Percentiles rank a stretch among this genome's conserved stretches.
Conservation (phyloP, 1,284 basidiomycete species). For the Sparassis latifolia region DNA sequence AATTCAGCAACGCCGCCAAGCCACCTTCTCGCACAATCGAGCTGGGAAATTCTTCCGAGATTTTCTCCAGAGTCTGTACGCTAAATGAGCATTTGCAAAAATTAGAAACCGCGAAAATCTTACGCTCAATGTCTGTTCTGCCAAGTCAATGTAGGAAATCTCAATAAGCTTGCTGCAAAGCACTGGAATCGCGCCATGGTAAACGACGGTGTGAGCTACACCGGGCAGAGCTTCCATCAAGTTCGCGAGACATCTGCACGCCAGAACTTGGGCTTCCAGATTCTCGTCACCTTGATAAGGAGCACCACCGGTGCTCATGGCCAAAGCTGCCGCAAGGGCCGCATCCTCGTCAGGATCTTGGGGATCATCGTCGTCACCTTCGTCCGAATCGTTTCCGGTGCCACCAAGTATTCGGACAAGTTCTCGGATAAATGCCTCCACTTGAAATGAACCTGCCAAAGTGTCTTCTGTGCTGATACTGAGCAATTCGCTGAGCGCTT, state of each 20-base stretch:
- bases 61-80: conserved; percentile 88
- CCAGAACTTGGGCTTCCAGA: conserved; percentile 86
- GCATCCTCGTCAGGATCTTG: conserved; percentile 75
- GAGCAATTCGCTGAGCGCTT: conserved; percentile 92
- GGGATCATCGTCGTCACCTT: conserved; percentile 55
- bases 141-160: conserved; percentile 94
- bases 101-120: conserved; percentile 31
- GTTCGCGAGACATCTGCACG: conserved; percentile 92
- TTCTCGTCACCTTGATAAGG: conserved; percentile 75
- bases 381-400: conserved; percentile 63
- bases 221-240: conserved; percentile 95
- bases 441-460: conserved; percentile 89
- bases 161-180: conserved; percentile 93
- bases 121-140: conserved; percentile 93
- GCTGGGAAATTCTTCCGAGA: conserved; percentile 92
- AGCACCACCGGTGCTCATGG: conserved; percentile 59
- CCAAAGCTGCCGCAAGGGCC: conserved; percentile 77
- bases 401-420: conserved; percentile 91
- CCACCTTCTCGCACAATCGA: conserved; percentile 93
- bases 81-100: conserved; percentile 15
- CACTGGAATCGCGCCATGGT: conserved; percentile 91
- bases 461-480: conserved; percentile 98
- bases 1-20: conserved; percentile 84
- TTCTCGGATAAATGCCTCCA: conserved; percentile 89
- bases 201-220: conserved; percentile 89